phyloP scores from a whole-genome alignment of 768 basidiomycete species.

The Termitomyces eurrhizus region DNA sequence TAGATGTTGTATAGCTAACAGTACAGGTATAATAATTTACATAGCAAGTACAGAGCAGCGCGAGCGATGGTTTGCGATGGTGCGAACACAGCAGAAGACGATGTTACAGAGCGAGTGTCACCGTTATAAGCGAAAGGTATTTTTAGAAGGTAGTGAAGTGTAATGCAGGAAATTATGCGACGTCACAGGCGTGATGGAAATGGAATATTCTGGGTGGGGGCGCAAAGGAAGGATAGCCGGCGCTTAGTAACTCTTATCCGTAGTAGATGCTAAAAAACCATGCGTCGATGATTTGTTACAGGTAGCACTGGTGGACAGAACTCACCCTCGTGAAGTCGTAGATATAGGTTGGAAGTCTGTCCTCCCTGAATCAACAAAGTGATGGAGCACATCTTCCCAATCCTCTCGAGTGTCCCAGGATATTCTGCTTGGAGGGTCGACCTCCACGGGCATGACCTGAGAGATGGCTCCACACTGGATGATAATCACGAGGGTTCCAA shows the following conservation, averaged over 20 bases:
- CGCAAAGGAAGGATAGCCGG: constrained; percentile 1
- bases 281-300: constrained; percentile 8
- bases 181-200: constrained; percentile 17
- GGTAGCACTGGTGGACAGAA: background rate
- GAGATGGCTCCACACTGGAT: constrained; percentile 73
- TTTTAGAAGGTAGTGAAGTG: constrained; percentile 3
- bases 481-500: constrained; percentile 71
- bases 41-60: constrained; percentile 15
- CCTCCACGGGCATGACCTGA: constrained; percentile 86
- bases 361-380: constrained; percentile 70
- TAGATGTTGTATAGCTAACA: background rate
- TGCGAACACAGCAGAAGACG: constrained; percentile 11
- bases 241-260: constrained; percentile 26
- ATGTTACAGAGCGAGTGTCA: constrained; percentile 9
- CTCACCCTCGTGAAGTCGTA: constrained; percentile 71
- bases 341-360: constrained; percentile 84
- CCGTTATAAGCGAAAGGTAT: background rate
- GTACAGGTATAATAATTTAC: constrained; percentile 12
- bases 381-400: constrained; percentile 64
- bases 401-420: constrained; percentile 74
- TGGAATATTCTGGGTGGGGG: constrained; percentile 3
- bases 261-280: constrained; percentile 36
- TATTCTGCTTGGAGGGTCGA: constrained; percentile 74
- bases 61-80: constrained; percentile 14
- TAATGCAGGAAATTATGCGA: constrained; percentile 9